Evolutionary conservation across 2,329 filamentous ascomycete species (phyloP), one percentile per base, ranked within the genome.

Genomic region (Samsoniella hepiali): DNA sequence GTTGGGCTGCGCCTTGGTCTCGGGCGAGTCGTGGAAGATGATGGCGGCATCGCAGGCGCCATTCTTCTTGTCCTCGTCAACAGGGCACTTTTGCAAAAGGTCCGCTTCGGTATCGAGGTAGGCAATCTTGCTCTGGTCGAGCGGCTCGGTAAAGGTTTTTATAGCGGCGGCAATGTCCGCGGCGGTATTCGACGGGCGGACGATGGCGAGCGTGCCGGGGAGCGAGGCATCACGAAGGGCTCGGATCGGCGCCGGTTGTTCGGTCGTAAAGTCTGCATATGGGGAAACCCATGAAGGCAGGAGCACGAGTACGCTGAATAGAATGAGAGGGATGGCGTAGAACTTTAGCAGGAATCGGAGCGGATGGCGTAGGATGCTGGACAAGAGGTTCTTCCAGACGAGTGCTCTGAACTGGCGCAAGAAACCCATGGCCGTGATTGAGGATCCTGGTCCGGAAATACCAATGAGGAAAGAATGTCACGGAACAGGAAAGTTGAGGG

Each of bases 31-130:
- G 44, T 60, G 60, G 61, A 75, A 72, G 36, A 55, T 67, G 9
- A 75, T 64, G 34, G 68, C 61, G 53, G 71, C 73, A 55, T 72
- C 70, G 62, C 72, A 75, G 54, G 67, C 65, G 50, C 69, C 73
- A 22, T 22, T 22, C 27, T 70, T 62, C 17, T 11, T 11, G 13
- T 5, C n/a, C 42, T 5, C n/a, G 13, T 72, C 68, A 22, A 68
- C 63, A 5, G 67, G 63, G 57, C 72, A 75, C 5, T 67, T 32
- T 1, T 44, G 13, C 4, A 55, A 8, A 22, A 71, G 66, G 10
- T 66, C 59, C 5, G 42, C 34, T 11, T 70, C 67, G 56, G 66
- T 59, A 2, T 68, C 63, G 8, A 69, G 60, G 11, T 66, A 53
- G 9, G 59, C 17, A 2, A 72, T 31, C 22, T 68, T 59, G 1